Conservation (phyloP, 2,329 filamentous ascomycete genomes). For the Ceratocystis alfenasii region DNA sequence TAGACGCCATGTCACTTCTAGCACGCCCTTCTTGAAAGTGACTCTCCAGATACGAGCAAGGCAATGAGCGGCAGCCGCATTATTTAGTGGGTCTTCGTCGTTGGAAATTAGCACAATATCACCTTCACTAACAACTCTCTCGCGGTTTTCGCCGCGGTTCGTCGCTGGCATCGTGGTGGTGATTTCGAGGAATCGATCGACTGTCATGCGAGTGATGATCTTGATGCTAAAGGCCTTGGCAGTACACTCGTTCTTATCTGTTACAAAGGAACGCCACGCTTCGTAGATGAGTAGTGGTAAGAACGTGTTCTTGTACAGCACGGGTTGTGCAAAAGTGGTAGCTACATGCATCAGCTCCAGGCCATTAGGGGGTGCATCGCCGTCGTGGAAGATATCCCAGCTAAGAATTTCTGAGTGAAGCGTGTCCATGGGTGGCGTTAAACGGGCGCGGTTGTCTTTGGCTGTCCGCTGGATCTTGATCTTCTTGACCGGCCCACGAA, state of each 20-base stretch:
- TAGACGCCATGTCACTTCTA: constrained; percentile 79
- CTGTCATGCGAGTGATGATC: constrained; percentile 72
- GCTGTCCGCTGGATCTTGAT: constrained; percentile 65
- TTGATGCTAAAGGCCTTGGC: constrained; percentile 77
- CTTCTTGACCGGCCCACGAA: constrained; percentile 70
- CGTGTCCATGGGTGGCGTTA: constrained; percentile 76
- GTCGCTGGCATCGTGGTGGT: constrained; percentile 63
- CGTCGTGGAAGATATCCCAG: constrained; percentile 90
- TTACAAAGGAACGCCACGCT: constrained; percentile 90
- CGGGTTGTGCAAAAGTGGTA: constrained; percentile 62
- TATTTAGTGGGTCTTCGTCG: constrained; percentile 54
- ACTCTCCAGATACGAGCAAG: constrained; percentile 73
- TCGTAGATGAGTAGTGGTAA: constrained; percentile 82
- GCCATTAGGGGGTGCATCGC: constrained; percentile 70
- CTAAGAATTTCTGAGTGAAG: constrained; percentile 77
- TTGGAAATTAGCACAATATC: constrained; percentile 82
- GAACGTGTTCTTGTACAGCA: constrained; percentile 78
- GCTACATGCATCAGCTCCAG: constrained; percentile 65
- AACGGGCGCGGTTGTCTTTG: constrained; percentile 86
- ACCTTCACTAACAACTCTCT: constrained; percentile 64
- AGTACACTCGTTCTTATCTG: constrained; percentile 73
- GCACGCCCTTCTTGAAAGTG: constrained; percentile 64
- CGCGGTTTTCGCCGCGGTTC: constrained; percentile 27
- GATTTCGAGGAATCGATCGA: constrained; percentile 87
- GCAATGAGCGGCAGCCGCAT: constrained; percentile 60